Evolutionary conservation across 371 early-diverging fungal species (phyloP).

Genomic region (Mortierella sp.): DNA sequence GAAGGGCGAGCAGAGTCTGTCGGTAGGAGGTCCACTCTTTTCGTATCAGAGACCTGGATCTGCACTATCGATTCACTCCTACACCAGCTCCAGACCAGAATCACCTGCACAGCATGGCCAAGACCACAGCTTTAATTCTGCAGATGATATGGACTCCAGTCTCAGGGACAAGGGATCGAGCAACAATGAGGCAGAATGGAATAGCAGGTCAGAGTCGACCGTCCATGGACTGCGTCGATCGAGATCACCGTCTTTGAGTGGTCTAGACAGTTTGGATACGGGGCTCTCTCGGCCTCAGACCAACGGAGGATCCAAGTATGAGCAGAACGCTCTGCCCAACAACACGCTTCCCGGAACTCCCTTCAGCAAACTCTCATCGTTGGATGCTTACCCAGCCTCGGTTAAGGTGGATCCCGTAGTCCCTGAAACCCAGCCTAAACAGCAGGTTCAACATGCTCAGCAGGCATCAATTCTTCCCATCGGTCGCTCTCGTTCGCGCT

Average conservation of each 20-base stretch:
- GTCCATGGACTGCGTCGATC: constrained; percentile 23
- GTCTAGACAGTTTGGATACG: constrained; percentile 8
- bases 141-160: constrained; percentile 8
- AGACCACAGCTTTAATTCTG: constrained; percentile 4
- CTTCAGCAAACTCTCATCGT: neutral
- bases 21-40: constrained; percentile 19
- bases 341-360: constrained; percentile 25
- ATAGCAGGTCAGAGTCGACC: constrained; percentile 23
- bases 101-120: constrained; percentile 32
- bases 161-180: constrained; percentile 6
- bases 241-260: constrained; percentile 18
- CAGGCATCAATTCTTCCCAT: neutral
- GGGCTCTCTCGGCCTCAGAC: constrained; percentile 5
- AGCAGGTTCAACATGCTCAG: constrained; percentile 5
- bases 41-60: constrained; percentile 45
- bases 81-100: constrained; percentile 38
- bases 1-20: constrained; percentile 13
- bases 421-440: neutral
- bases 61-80: constrained; percentile 48
- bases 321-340: neutral
- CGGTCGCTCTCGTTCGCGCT: constrained; percentile 38
- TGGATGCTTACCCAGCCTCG: constrained; percentile 26
- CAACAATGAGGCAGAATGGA: neutral
- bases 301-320: neutral
- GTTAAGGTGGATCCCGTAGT: constrained; percentile 20